Conservation (phyloP, 2,329 filamentous ascomycete species). For the Penicillium sp. region DNA sequence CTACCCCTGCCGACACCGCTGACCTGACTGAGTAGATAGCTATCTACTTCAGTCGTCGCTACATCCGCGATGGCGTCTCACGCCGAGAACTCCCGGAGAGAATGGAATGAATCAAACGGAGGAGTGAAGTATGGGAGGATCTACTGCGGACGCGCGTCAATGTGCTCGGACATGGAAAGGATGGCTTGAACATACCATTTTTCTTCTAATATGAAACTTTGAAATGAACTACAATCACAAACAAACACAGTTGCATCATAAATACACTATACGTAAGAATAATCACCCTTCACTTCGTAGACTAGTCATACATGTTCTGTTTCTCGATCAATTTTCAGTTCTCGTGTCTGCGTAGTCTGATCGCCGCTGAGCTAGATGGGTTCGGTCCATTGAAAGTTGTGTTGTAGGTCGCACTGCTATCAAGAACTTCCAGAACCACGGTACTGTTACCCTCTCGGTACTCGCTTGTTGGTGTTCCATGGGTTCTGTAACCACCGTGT, state of each 20-base stretch:
- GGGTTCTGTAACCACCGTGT: not conserved
- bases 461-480: not conserved
- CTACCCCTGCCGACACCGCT: not conserved
- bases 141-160: not conserved
- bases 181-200: not conserved
- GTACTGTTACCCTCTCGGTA: conserved; percentile 2
- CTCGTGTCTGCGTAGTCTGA: not conserved
- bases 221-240: not conserved
- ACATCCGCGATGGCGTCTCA: too few relatives aligned
- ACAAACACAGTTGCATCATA: not conserved
- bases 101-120: not conserved
- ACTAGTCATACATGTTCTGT: not conserved
- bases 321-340: not conserved
- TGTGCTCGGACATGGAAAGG: not conserved
- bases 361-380: not conserved
- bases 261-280: not conserved
- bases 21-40: not conserved
- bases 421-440: not conserved
- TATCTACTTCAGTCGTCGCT: not conserved
- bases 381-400: conserved; percentile 3
- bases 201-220: not conserved
- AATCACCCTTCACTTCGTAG: not conserved
- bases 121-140: too few relatives aligned
- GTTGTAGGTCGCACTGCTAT: not conserved
- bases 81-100: too few relatives aligned